Evolutionary conservation across 495 filamentous ascomycete genomes (phyloP).

Genomic region (Oidiodendron maius): DNA sequence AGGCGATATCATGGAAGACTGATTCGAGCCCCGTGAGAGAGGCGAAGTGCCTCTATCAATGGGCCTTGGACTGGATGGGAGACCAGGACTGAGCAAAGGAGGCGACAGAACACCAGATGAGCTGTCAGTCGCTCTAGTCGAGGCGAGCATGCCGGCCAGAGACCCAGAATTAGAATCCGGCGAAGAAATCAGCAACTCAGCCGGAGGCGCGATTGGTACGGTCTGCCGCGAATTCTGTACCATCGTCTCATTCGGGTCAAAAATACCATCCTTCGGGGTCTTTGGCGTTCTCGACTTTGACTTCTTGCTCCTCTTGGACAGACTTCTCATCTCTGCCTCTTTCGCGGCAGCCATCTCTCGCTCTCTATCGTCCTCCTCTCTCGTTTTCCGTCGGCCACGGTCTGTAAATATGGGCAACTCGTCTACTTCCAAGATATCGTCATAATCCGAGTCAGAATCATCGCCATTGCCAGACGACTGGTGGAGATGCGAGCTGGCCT

Average conservation of each 20-base stretch:
- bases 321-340: slow-evolving; percentile 58
- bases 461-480: slow-evolving; percentile 44
- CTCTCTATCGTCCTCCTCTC: slow-evolving; percentile 80
- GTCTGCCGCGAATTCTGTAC: slow-evolving; percentile 17
- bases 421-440: slow-evolving; percentile 64
- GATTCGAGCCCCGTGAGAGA: slow-evolving; percentile 41
- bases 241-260: slow-evolving; percentile 12
- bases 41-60: slow-evolving; percentile 67
- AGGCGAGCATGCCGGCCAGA: slow-evolving; percentile 43
- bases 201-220: slow-evolving; percentile 18
- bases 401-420: slow-evolving; percentile 51
- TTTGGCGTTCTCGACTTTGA: slow-evolving; percentile 29
- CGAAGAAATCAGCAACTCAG: slow-evolving; percentile 14
- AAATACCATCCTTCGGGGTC: slow-evolving; percentile 15
- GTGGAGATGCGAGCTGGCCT: slow-evolving; percentile 35
- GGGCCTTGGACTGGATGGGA: slow-evolving; percentile 88
- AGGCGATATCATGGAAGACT: slow-evolving; percentile 46
- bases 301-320: slow-evolving; percentile 59
- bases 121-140: slow-evolving; percentile 2
- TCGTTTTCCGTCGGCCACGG: slow-evolving; percentile 76
- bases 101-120: slow-evolving; percentile 32
- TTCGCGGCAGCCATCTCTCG: slow-evolving; percentile 59
- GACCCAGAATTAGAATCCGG: slow-evolving; percentile 26
- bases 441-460: slow-evolving; percentile 78
- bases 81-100: slow-evolving; percentile 73